Base-by-base conservation (phyloP, 305 asterid species). In the Fraxinus albicans region DNA sequence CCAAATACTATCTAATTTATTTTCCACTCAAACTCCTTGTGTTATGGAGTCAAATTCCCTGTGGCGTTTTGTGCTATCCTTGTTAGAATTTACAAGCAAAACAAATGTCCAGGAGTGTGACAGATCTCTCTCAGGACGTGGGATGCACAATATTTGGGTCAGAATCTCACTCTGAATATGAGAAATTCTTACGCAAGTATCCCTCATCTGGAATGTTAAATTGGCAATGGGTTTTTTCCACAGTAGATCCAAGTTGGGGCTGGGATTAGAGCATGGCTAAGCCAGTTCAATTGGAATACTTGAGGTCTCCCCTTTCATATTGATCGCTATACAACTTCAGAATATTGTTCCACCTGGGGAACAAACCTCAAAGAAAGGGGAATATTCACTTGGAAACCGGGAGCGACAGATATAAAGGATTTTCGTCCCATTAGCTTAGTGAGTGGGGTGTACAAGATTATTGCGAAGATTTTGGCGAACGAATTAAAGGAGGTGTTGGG, bases 261-360 rank as follows among this genome's bases (percentile, higher is more conserved):
- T 73, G 33, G 75, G 77, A 73, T 73, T 33, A 73, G 77, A 34
- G 27, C 27, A n/a, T 70, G 23, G 42, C 76, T 15, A 31, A 69
- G 40, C 23, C 23, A 4, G 23, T 70, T 70, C 42, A 15, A 70
- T 29, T 13, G 23, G 23, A 9, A 31, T 33, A 31, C 76, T 72
- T 72, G 76, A 31, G 42, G 42, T 72, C 76, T 34, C 23, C 76
- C 76, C 76, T 70, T 31, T 25, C 76, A 72, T 33, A 72, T 72
- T 33, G 76, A 35, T 72, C 2, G 5, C 42, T 70, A 70, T 15
- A 15, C 76, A 31, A 15, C 76, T 70, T 70, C 23, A 2, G 76
- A 72, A 33, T 31, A 31, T 72, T 33, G 21, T 29, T 72, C 23
- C 76, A 15, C 10, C 10, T 31, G 40, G 42, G 42, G 38, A 72